Conservation (phyloP, 208 protist genomes). For the Crithidia sp. region DNA sequence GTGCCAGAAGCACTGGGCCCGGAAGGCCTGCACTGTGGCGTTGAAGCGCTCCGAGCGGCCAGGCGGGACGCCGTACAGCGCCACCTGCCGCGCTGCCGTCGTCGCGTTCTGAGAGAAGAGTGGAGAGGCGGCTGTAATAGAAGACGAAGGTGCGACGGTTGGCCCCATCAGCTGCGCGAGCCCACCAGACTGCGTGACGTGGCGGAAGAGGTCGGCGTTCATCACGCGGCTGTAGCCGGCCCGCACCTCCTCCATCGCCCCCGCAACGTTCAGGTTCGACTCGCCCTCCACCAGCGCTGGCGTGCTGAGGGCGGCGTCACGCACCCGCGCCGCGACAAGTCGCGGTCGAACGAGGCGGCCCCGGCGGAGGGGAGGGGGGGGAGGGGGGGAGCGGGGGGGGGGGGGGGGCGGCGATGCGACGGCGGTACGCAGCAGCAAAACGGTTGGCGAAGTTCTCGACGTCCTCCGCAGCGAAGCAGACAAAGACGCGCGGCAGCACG, state of each 20-base stretch:
- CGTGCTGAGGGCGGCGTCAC: slow-evolving; percentile 72
- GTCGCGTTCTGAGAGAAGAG: slow-evolving; percentile 29
- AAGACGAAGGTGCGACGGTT: slow-evolving; percentile 4
- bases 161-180: slow-evolving; percentile 51
- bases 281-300: slow-evolving; percentile 77
- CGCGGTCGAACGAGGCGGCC: too few relatives aligned
- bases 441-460: slow-evolving; percentile 90
- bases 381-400: too few relatives aligned
- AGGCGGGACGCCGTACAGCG: slow-evolving; percentile 59
- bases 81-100: slow-evolving; percentile 8
- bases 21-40: slow-evolving; percentile 56
- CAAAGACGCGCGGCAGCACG: slow-evolving; percentile 76
- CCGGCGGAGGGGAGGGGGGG: too few relatives aligned
- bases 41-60: slow-evolving; percentile 48
- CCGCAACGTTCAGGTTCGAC: slow-evolving; percentile 66
- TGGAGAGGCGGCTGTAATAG: slow-evolving; percentile 17
- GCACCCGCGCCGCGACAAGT: slow-evolving; percentile 68
- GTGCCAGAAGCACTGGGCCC: slow-evolving; percentile 61
- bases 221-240: slow-evolving; percentile 90
- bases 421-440: slow-evolving; percentile 81
- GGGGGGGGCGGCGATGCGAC: slow-evolving; percentile 68
- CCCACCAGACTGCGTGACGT: slow-evolving; percentile 57
- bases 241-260: slow-evolving; percentile 79
- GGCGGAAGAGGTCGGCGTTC: slow-evolving; percentile 84
- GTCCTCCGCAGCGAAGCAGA: slow-evolving; percentile 94